Conservation (phyloP, 1,139 yeast species). For the Candida sp. region DNA sequence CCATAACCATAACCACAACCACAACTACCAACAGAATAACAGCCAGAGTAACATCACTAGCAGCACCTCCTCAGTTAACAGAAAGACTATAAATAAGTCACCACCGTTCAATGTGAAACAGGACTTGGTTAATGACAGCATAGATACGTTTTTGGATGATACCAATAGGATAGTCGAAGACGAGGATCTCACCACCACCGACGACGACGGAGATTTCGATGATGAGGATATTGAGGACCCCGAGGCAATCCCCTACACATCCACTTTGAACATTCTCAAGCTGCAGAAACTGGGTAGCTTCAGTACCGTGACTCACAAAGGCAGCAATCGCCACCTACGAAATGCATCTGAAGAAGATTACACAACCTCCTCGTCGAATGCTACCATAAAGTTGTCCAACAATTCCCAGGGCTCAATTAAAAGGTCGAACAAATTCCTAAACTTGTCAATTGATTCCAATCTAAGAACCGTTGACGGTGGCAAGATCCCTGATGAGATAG, state of each 20-base stretch:
- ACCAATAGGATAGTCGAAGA: slow-evolving; percentile 15
- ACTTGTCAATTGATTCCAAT: slow-evolving; percentile 44
- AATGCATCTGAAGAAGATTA: slow-evolving; percentile 11
- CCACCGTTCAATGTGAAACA: slow-evolving; percentile 50
- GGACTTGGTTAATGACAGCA: slow-evolving; percentile 29
- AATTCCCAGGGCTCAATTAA: slow-evolving; percentile 34
- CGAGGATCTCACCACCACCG: slow-evolving; percentile 10
- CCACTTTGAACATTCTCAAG: slow-evolving; percentile 4
- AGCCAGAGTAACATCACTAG: neutral
- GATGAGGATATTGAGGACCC: slow-evolving; percentile 10
- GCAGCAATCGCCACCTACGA: slow-evolving; percentile 15
- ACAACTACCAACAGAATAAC: neutral
- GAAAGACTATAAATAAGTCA: slow-evolving; percentile 36
- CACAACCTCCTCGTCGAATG: slow-evolving; percentile 7
- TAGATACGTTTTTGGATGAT: slow-evolving; percentile 25
- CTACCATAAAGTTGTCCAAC: slow-evolving; percentile 9
- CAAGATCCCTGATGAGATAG: slow-evolving; percentile 19
- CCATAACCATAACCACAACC: neutral
- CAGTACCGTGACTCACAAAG: neutral
- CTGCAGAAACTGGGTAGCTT: neutral
- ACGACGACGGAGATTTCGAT: slow-evolving; percentile 9
- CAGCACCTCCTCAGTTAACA: neutral
- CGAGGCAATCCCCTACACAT: slow-evolving; percentile 7
- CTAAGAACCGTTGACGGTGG: slow-evolving; percentile 12
- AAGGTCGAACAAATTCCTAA: slow-evolving; percentile 51